Conservation (phyloP, 495 filamentous ascomycete genomes). For the Neurospora africana region DNA sequence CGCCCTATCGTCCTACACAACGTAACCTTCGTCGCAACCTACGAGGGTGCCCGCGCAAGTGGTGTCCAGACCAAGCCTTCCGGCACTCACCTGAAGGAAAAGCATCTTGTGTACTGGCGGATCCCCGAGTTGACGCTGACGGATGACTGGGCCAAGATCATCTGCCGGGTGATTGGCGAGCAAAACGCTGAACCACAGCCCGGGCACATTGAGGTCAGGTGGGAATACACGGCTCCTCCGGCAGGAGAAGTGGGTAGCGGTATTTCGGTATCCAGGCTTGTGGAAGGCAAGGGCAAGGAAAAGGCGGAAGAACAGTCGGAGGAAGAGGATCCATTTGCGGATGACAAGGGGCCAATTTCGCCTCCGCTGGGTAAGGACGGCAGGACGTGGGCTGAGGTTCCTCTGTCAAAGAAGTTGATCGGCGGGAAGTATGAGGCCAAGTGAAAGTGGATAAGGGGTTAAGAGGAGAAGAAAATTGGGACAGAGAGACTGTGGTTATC, state of each 20-base stretch:
- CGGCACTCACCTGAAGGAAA: conserved; percentile 76
- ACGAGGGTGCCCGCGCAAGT: conserved; percentile 57
- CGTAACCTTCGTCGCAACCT: conserved; percentile 65
- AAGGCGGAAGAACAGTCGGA: conserved; percentile 31
- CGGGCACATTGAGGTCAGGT: conserved; percentile 69
- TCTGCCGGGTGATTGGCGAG: conserved; percentile 63
- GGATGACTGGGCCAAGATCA: conserved; percentile 52
- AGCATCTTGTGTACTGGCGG: conserved; percentile 80
- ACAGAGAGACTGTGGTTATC: background rate
- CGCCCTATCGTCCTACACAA: conserved; percentile 68
- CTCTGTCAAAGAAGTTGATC: conserved; percentile 58
- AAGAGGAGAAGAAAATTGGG: background rate
- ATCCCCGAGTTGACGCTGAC: conserved; percentile 69
- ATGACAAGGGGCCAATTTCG: conserved; percentile 22
- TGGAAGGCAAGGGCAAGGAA: conserved; percentile 33
- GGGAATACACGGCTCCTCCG: conserved; percentile 50
- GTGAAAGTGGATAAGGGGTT: conserved; percentile 7
- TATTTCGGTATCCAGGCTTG: conserved; percentile 47
- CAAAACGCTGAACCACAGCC: conserved; percentile 66
- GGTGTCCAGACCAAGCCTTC: conserved; percentile 63
- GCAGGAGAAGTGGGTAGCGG: conserved; percentile 39
- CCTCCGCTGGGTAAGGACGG: conserved; percentile 28
- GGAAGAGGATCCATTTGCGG: conserved; percentile 33
- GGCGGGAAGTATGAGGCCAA: conserved; percentile 67
- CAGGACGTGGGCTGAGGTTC: conserved; percentile 62